A percentile compares a stretch with the other conserved stretches of the same genome.
phyloP scores from a whole-genome alignment of 164 flowering plant species.

The Chimonanthus praecox region DNA sequence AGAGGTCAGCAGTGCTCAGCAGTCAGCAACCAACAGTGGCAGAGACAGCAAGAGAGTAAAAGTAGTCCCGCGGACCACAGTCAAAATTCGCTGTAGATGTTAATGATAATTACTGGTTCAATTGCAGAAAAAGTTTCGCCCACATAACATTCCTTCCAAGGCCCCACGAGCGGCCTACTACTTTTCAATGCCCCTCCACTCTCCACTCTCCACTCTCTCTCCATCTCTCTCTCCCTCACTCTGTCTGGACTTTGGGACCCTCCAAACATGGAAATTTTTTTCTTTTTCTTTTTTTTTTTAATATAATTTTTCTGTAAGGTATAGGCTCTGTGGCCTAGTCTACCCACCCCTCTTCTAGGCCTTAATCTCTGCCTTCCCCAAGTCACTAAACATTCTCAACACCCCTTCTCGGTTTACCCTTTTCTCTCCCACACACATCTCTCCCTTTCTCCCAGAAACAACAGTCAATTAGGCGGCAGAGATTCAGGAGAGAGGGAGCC shows the following conservation, averaged over 20 bases:
- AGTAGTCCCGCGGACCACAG: too few species aligned
- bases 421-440: neutral
- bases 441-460: slow-evolving; percentile 3
- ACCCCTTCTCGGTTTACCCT: neutral
- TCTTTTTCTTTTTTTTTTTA: too few species aligned
- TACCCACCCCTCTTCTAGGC: neutral
- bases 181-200: neutral
- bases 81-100: neutral
- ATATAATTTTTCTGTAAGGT: too few species aligned
- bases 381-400: neutral
- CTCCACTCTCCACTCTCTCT: neutral
- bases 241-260: neutral
- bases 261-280: neutral
- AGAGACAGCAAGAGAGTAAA: too few species aligned
- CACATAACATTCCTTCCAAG: slow-evolving; percentile 23
- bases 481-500: slow-evolving; percentile 2
- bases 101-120: neutral
- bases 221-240: neutral
- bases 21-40: too few species aligned
- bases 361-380: neutral
- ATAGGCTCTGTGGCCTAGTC: neutral
- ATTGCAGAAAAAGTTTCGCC: neutral
- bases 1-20: too few species aligned
- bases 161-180: slow-evolving; percentile 23
- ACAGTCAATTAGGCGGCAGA: neutral